These are phyloP conservation scores for Colletotrichum australisinense DNA, from an alignment of 2,329 filamentous ascomycete species.

Conservation along the genomic window DNA sequence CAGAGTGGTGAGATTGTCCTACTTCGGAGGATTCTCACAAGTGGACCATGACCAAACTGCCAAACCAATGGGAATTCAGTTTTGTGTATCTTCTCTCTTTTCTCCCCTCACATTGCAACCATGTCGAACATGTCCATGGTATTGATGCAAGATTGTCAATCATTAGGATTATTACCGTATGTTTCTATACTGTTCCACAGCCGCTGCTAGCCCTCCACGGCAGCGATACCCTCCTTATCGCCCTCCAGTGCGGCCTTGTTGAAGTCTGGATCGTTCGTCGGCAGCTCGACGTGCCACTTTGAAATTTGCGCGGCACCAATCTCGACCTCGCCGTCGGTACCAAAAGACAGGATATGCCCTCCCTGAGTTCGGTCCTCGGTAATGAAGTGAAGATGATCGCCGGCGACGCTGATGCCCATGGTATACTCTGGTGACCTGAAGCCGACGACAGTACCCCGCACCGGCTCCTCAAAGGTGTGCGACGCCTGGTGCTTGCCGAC, in stretches of 20 bases:
- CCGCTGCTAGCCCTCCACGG: constrained; percentile 43
- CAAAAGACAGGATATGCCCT: constrained; percentile 46
- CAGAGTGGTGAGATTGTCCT: background rate
- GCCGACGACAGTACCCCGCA: constrained; percentile 45
- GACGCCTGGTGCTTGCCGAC: constrained; percentile 43
- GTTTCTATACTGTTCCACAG: background rate
- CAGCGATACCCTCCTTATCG: constrained; percentile 43
- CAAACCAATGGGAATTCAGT: background rate
- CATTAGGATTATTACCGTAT: background rate
- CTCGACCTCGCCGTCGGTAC: constrained; percentile 45
- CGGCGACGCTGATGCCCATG: constrained; percentile 47
- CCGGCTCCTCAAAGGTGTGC: constrained; percentile 41
- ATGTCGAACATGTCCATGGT: background rate
- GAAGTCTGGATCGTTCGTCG: constrained; percentile 47
- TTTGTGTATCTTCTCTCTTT: background rate
- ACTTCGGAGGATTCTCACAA: background rate
- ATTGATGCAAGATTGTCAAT: background rate
- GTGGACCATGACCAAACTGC: background rate
- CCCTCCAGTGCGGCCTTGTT: constrained; percentile 42
- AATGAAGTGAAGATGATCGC: constrained; percentile 50
- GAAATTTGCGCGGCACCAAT: constrained; percentile 43
- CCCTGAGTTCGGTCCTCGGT: constrained; percentile 43
- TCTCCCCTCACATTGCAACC: background rate
- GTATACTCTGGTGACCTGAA: constrained; percentile 47
- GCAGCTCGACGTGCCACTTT: constrained; percentile 45